These are phyloP conservation scores for Aspergillus sergii DNA, from an alignment of 2,329 filamentous ascomycete species.

Conservation along the genomic window DNA sequence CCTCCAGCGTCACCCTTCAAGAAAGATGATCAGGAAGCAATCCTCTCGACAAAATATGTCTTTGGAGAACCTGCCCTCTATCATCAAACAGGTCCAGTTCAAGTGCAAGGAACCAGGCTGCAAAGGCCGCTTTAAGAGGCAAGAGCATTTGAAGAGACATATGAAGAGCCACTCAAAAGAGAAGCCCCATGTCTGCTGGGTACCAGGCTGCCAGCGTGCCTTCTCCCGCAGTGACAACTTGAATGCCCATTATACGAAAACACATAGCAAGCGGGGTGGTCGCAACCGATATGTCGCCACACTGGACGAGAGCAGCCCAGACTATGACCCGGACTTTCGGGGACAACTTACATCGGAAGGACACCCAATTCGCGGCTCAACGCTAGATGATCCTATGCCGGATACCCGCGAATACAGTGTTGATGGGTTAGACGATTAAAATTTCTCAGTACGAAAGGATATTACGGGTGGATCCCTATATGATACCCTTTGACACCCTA, in stretches of 20 bases:
- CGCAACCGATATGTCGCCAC: constrained; percentile 51
- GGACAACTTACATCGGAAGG: constrained; percentile 47
- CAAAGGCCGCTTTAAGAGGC: constrained; percentile 50
- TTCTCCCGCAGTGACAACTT: constrained; percentile 51
- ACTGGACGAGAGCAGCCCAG: constrained; percentile 44
- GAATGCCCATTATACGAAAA: constrained; percentile 50
- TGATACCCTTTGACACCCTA: constrained; percentile 33
- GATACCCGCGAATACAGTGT: constrained; percentile 37
- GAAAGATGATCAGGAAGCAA: constrained; percentile 33
- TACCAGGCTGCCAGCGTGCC: constrained; percentile 44
- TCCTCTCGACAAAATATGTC: constrained; percentile 39
- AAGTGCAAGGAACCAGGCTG: constrained; percentile 47
- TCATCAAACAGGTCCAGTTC: constrained; percentile 46
- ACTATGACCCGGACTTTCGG: constrained; percentile 48
- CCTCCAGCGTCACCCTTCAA: constrained; percentile 34
- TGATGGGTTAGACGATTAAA: constrained; percentile 38
- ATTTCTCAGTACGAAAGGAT: constrained; percentile 5
- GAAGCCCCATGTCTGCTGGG: constrained; percentile 48
- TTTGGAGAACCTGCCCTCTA: constrained; percentile 40
- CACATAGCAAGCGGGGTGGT: constrained; percentile 49
- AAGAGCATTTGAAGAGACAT: constrained; percentile 54
- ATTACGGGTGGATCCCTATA: constrained; percentile 28
- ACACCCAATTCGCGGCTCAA: constrained; percentile 42
- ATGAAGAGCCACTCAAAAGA: constrained; percentile 51
- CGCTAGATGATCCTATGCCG: constrained; percentile 37